Evolutionary conservation across 306 rosid genomes (phyloP).

Genomic region (Hippophae gyantsensis): DNA sequence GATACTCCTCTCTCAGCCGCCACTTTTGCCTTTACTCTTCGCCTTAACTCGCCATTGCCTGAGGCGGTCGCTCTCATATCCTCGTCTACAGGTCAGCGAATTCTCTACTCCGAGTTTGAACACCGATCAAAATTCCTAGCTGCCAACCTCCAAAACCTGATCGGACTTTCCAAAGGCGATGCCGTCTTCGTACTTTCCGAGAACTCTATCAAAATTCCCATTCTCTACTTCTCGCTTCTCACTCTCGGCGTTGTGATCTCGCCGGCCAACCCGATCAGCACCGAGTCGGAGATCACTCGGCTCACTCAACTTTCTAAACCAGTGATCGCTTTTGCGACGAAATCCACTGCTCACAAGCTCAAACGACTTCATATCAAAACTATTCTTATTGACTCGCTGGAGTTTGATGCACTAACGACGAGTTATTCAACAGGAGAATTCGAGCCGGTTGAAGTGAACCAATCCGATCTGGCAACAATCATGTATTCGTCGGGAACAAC

Average conservation of each 20-base stretch:
- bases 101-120: slow-evolving; percentile 30
- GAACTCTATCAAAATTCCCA: slow-evolving; percentile 29
- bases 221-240: slow-evolving; percentile 52
- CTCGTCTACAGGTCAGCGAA: slow-evolving; percentile 20
- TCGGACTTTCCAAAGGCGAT: slow-evolving; percentile 37
- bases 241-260: slow-evolving; percentile 46
- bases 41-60: slow-evolving; percentile 23
- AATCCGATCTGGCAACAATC: slow-evolving; percentile 42
- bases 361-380: not conserved
- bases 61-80: slow-evolving; percentile 31
- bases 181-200: slow-evolving; percentile 38
- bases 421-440: not conserved
- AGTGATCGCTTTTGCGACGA: slow-evolving; percentile 30
- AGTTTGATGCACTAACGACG: slow-evolving; percentile 34
- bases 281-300: slow-evolving; percentile 29
- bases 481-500: slow-evolving; percentile 59
- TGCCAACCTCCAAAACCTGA: slow-evolving; percentile 22
- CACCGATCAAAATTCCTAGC: slow-evolving; percentile 26
- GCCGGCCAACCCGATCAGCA: slow-evolving; percentile 37
- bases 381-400: slow-evolving; percentile 37
- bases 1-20: slow-evolving; percentile 29
- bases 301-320: slow-evolving; percentile 28
- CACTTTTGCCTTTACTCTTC: slow-evolving; percentile 27
- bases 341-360: slow-evolving; percentile 17
- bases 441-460: slow-evolving; percentile 23